Evolutionary conservation across 208 protist species (phyloP), one percentile per base, ranked within the genome.

Genomic region (Lotmaria passim): DNA sequence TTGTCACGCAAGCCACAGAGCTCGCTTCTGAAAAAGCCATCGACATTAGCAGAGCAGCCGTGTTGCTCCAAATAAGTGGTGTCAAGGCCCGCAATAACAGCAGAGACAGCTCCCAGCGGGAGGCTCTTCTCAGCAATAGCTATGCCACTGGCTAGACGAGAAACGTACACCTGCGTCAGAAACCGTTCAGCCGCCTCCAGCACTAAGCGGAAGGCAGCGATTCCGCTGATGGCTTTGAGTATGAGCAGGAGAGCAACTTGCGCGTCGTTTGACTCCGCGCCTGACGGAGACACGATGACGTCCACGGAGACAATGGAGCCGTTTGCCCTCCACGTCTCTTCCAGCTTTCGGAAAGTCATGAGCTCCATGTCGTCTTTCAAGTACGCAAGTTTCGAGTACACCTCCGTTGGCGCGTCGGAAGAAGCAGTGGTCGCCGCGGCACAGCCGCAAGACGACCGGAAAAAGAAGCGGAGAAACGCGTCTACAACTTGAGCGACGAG

Each of bases 291-390:
- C 30, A 66, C 10, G 10, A 46, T 7, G n/a, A 33, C 28, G 15
- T 75, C 69, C 14, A 65, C 51, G 24, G 67, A 77, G 12, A 38
- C 33, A 33, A 66, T 26, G 10, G 46, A 65, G 4, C 33, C 50
- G 21, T 30, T 36, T 14, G 38, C 17, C 31, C 28, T 50, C 23
- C 33, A 50, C 36, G 51, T 44, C 23, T 73, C 56, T 44, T 82
- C 78, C 33, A 93, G 51, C 41, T 57, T 48, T 39, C 86, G 77
- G 51, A 91, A 77, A 34, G 85, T 80, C 31, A 62, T 26, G 12
- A 91, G 44, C 46, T 91, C 86, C 33, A 83, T 61, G 63, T 93
- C 88, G 0, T 52, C 48, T 52, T 85, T 65, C 41, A 93, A 55
- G 61, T 77, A 82, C 3, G 38, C 23, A 19, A 77, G 69, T 33